Conservation (phyloP, 768 basidiomycete species). For the Collybiopsis luxurians region DNA sequence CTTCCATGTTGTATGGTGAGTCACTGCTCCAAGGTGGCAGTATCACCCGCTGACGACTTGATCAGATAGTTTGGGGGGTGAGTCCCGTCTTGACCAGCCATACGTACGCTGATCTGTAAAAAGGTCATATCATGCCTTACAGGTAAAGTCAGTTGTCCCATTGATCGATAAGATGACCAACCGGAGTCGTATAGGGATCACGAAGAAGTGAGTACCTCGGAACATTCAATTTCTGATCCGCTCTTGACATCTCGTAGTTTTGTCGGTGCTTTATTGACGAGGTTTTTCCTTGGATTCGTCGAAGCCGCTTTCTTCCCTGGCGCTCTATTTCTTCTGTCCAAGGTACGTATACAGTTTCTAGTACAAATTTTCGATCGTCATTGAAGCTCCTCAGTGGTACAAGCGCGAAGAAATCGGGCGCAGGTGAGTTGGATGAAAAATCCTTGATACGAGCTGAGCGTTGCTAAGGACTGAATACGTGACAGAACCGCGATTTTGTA, state of each 20-base stretch:
- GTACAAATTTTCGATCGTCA: not conserved
- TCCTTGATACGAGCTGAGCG: not conserved
- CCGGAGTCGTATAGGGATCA: conserved; percentile 17
- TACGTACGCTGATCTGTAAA: conserved; percentile 30
- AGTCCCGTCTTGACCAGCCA: not conserved
- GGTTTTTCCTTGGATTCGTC: conserved; percentile 41
- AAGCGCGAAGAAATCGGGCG: conserved; percentile 39
- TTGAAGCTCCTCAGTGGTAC: conserved; percentile 30
- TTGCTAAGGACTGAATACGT: too few relatives aligned
- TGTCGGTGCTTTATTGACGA: conserved; percentile 35
- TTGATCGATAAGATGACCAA: not conserved
- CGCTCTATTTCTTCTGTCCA: conserved; percentile 30
- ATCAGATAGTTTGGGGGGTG: not conserved
- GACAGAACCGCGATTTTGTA: conserved; percentile 39
- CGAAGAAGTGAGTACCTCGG: conserved; percentile 23
- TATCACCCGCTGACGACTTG: not conserved
- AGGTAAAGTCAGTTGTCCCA: conserved; percentile 19
- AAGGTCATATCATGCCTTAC: conserved; percentile 44
- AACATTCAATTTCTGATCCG: not conserved
- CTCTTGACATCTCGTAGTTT: conserved; percentile 26
- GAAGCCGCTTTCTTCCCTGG: conserved; percentile 48
- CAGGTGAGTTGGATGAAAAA: conserved; percentile 1
- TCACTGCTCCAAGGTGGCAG: not conserved
- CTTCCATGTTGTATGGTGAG: conserved; percentile 45
- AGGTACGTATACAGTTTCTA: not conserved